Base-by-base conservation (phyloP, 148 eudicot species). In the Silene conica region DNA sequence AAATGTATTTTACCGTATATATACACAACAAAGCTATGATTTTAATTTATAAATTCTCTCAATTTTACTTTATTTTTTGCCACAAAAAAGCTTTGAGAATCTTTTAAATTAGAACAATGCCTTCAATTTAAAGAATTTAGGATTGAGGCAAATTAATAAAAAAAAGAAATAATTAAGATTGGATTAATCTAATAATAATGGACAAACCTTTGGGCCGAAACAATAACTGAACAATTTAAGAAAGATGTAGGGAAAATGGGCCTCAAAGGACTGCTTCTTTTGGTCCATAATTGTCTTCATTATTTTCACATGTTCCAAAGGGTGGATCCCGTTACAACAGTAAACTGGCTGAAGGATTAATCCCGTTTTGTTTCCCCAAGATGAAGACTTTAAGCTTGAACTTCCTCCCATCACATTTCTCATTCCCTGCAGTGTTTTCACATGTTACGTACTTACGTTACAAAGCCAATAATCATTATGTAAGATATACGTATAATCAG, bases 361-460 rank as follows among this genome's bases (percentile, higher is more conserved):
- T 50, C 85, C 83, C 56, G 74, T 73, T 70, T 71, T 83, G 59
- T 83, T 83, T 67, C 83, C 85, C 85, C 85, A 83, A 60, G 72
- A 73, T 20, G 63, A n/a, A 21, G 41, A 22, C 12, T 45, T 54
- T 10, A 74, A 31, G 11, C 58, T 56, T 61, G 6, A 48, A 13
- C 55, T 50, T 3, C 4, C 15, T 43, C 38, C 69, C 73, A 70
- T 52, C 16, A 46, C 12, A 13, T 65, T 34, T 25, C 52, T 5
- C 66, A 59, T 31, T n/a, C 71, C 73, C 81, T 74, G 26, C 3
- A n/a, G 7, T 38, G 43, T 38, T 7, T 38, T 38, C 8, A 38
- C 4, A 34, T 34, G 41, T 34, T 34, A 34, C n/a, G n/a, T n/a
- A n/a, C n/a, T n/a, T n/a, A n/a, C n/a, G n/a, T n/a, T n/a, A n/a